Percentiles rank a stretch among this genome's conserved stretches.
These are phyloP conservation scores for Dendrobium officinale DNA, from an alignment of 106 monocot species.

Conservation along the genomic window DNA sequence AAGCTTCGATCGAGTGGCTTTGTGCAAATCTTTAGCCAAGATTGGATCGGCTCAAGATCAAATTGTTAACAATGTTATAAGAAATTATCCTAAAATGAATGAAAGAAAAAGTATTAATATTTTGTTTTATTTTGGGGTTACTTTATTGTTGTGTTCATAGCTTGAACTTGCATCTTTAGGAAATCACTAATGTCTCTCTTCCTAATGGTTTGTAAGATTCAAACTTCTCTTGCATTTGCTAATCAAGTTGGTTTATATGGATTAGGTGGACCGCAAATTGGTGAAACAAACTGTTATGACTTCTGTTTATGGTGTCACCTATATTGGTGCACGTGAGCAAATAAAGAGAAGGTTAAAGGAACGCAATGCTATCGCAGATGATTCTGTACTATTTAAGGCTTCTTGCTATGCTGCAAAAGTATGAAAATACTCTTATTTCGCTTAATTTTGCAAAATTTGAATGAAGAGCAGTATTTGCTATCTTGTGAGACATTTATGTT, in stretches of 20 bases:
- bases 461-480: background rate
- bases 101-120: background rate
- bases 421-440: conserved; percentile 11
- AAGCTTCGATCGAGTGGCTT: background rate
- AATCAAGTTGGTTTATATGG: conserved; percentile 10
- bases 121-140: background rate
- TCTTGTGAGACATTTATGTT: background rate
- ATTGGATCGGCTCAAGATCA: background rate
- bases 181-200: background rate
- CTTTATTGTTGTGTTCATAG: background rate
- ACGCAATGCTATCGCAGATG: conserved; percentile 44
- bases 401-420: conserved; percentile 93
- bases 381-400: conserved; percentile 54
- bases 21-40: background rate
- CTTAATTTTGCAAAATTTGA: background rate
- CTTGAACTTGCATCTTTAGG: background rate
- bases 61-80: background rate
- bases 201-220: background rate
- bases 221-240: background rate
- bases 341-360: conserved; percentile 91
- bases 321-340: conserved; percentile 95
- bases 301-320: conserved; percentile 98
- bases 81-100: background rate
- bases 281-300: conserved; percentile 99
- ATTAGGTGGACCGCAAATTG: conserved; percentile 93